A percentile compares a stretch with the other conserved stretches of the same genome.
phyloP scores from a whole-genome alignment of 1,284 basidiomycete genomes.

The Ustilago xerochloae region DNA sequence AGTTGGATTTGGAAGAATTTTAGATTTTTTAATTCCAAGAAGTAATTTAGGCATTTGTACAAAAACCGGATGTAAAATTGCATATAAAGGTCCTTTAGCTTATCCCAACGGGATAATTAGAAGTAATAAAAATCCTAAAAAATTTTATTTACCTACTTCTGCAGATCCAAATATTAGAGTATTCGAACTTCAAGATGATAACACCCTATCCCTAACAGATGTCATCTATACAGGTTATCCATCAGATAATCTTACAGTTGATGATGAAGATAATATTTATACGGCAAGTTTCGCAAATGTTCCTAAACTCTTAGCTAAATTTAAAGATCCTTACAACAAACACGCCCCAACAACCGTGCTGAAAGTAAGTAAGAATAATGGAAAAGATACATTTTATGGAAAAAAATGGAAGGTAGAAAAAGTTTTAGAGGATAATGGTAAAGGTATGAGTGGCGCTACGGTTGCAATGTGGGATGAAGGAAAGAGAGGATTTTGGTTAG shows the following conservation, averaged over 20 bases:
- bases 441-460: constrained; percentile 30
- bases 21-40: constrained; percentile 38
- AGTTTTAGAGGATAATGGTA: constrained; percentile 53
- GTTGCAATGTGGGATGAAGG: constrained; percentile 34
- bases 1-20: constrained; percentile 17
- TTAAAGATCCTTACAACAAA: constrained; percentile 36
- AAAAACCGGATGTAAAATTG: constrained; percentile 54
- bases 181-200: constrained; percentile 55
- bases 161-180: constrained; percentile 39
- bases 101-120: constrained; percentile 54
- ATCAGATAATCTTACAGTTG: constrained; percentile 52
- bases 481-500: constrained; percentile 25
- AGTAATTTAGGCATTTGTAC: constrained; percentile 55
- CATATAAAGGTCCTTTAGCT: constrained; percentile 22
- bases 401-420: constrained; percentile 59
- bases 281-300: constrained; percentile 46
- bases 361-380: constrained; percentile 50
- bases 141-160: constrained; percentile 42
- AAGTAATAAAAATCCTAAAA: constrained; percentile 24
- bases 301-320: constrained; percentile 35
- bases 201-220: constrained; percentile 42
- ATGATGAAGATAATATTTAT: constrained; percentile 50
- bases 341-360: constrained; percentile 41
- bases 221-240: constrained; percentile 51
- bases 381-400: constrained; percentile 51